These are phyloP conservation scores for Lippia alba DNA, from an alignment of 305 asterid genomes.

Conservation along the genomic window DNA sequence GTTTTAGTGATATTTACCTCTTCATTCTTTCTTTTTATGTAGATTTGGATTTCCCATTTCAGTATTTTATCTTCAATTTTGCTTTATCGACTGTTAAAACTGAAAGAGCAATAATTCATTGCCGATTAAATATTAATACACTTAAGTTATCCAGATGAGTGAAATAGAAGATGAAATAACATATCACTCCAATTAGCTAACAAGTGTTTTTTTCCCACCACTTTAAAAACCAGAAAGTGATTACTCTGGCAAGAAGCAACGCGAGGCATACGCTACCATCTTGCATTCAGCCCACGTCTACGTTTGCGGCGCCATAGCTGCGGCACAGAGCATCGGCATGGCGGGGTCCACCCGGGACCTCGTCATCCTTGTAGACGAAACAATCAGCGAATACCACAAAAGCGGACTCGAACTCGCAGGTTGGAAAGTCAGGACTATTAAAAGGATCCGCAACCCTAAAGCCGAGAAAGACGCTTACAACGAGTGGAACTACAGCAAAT, in stretches of 20 bases:
- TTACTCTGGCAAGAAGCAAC: constrained; percentile 43
- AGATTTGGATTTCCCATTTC: too few relatives aligned
- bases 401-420: constrained; percentile 70
- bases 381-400: constrained; percentile 59
- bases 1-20: too few relatives aligned
- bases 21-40: too few relatives aligned
- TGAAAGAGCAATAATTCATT: too few relatives aligned
- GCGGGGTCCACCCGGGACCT: constrained; percentile 79
- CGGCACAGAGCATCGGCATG: constrained; percentile 86
- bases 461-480: constrained; percentile 83
- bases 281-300: constrained; percentile 79
- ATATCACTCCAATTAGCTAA: neutral
- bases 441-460: constrained; percentile 69
- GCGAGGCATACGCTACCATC: constrained; percentile 88
- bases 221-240: constrained; percentile 45
- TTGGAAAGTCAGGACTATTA: constrained; percentile 64
- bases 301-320: constrained; percentile 89
- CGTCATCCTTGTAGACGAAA: constrained; percentile 80
- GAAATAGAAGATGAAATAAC: too few relatives aligned
- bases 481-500: constrained; percentile 86
- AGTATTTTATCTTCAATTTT: too few relatives aligned
- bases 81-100: too few relatives aligned
- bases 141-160: too few relatives aligned
- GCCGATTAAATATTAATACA: too few relatives aligned
- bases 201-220: neutral